Conservation (phyloP, 2,329 filamentous ascomycete species). For the Colletotrichum euphorbiae region DNA sequence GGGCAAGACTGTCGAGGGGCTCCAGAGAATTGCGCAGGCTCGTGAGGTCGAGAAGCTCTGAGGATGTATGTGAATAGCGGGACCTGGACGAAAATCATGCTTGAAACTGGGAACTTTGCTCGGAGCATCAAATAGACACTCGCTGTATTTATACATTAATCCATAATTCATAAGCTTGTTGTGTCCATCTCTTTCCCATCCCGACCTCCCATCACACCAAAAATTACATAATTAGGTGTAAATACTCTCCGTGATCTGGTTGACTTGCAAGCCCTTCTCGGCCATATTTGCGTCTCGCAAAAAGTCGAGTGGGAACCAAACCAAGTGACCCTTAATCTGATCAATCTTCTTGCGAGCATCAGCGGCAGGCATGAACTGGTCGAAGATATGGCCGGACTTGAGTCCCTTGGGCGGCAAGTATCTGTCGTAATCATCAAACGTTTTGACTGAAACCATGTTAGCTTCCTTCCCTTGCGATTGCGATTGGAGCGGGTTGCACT, state of each 20-base stretch:
- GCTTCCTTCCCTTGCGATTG: constrained; percentile 9
- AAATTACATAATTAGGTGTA: constrained; percentile 67
- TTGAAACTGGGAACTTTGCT: neutral
- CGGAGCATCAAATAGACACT: neutral
- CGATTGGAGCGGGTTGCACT: constrained; percentile 43
- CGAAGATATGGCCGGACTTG: constrained; percentile 88
- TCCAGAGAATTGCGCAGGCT: neutral
- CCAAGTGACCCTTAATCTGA: constrained; percentile 83
- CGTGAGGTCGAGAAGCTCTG: neutral
- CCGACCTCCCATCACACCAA: constrained; percentile 61
- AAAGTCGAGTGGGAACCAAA: constrained; percentile 96
- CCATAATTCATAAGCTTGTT: constrained; percentile 8
- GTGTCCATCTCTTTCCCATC: neutral
- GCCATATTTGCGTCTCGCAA: constrained; percentile 88
- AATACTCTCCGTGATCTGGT: constrained; percentile 87
- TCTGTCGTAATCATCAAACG: constrained; percentile 87
- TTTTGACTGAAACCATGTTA: constrained; percentile 70
- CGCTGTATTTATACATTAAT: constrained; percentile 30
- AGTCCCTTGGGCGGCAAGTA: constrained; percentile 78
- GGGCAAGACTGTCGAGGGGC: neutral
- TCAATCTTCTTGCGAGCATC: constrained; percentile 82
- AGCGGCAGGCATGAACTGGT: constrained; percentile 77
- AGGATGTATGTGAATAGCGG: accelerated
- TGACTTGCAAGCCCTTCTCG: constrained; percentile 87
- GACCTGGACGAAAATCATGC: neutral